Percentiles rank a stretch among this genome's conserved stretches.
Conservation (phyloP, 2,329 filamentous ascomycete genomes). For the Colletotrichum sp. region DNA sequence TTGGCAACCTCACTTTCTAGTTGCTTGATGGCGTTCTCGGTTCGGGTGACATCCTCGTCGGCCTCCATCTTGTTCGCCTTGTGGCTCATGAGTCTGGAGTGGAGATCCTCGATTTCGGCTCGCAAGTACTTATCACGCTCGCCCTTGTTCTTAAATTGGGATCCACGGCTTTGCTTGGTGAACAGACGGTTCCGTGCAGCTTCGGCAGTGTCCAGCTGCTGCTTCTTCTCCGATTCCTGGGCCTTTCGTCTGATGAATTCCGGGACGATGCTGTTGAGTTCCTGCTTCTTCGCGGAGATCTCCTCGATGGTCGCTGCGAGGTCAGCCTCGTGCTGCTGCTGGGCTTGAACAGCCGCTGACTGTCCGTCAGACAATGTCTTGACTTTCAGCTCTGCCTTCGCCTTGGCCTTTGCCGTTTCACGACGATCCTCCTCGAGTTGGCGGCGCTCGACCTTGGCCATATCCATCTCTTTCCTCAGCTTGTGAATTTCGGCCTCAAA, state of each 20-base stretch:
- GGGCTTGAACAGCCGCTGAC: constrained; percentile 75
- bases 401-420: constrained; percentile 78
- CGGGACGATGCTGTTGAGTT: constrained; percentile 78
- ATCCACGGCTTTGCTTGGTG: constrained; percentile 88
- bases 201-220: constrained; percentile 78
- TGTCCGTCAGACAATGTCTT: constrained; percentile 86
- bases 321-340: constrained; percentile 73
- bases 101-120: constrained; percentile 80
- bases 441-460: constrained; percentile 81
- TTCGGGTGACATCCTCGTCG: constrained; percentile 77
- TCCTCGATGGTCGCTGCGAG: constrained; percentile 74
- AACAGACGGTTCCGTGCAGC: constrained; percentile 79
- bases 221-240: constrained; percentile 73
- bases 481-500: constrained; percentile 82
- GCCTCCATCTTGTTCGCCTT: constrained; percentile 86
- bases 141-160: constrained; percentile 85
- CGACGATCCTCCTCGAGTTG: constrained; percentile 91
- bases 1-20: constrained; percentile 76
- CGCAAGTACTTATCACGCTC: constrained; percentile 87
- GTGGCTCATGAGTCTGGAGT: constrained; percentile 76
- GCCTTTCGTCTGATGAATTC: constrained; percentile 76
- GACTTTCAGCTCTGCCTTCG: constrained; percentile 84
- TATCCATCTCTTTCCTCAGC: constrained; percentile 81
- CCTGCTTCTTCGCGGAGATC: constrained; percentile 77
- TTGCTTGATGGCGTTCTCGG: constrained; percentile 73